phyloP scores from a whole-genome alignment of 441 rosid genomes.

The Rhodomyrtus psidioides region DNA sequence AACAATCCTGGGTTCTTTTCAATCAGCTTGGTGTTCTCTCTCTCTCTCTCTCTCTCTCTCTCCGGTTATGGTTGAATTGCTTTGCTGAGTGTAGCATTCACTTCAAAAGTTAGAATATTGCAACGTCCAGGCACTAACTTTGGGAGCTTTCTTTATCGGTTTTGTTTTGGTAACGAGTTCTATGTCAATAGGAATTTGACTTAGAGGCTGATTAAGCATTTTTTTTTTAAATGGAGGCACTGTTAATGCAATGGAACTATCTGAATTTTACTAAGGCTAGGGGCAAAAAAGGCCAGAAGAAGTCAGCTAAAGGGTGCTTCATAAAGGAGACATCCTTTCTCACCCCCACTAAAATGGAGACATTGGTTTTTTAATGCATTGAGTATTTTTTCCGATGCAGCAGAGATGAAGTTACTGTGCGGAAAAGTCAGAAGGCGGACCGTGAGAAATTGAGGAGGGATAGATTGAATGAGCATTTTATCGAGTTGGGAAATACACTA shows the following conservation, averaged over 20 bases:
- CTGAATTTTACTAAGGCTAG: neutral
- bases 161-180: neutral
- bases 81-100: neutral
- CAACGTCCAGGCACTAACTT: neutral
- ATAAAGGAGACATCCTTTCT: neutral
- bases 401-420: conserved; percentile 28
- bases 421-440: conserved; percentile 78
- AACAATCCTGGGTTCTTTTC: neutral
- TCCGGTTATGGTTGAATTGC: neutral
- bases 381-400: conserved; percentile 7
- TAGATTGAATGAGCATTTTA: conserved; percentile 71
- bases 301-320: neutral
- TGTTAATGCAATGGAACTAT: neutral
- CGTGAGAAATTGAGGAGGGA: conserved; percentile 86
- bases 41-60: neutral
- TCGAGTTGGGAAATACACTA: conserved; percentile 59
- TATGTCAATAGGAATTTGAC: neutral
- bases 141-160: neutral
- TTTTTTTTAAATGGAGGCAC: neutral
- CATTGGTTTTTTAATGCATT: neutral
- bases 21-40: neutral
- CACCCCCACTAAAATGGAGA: neutral
- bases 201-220: neutral
- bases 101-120: neutral
- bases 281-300: neutral